Percentiles rank a stretch among this genome's conserved stretches.
These are phyloP conservation scores for Stemphylium lycopersici DNA, from an alignment of 2,329 filamentous ascomycete species.

Conservation along the genomic window DNA sequence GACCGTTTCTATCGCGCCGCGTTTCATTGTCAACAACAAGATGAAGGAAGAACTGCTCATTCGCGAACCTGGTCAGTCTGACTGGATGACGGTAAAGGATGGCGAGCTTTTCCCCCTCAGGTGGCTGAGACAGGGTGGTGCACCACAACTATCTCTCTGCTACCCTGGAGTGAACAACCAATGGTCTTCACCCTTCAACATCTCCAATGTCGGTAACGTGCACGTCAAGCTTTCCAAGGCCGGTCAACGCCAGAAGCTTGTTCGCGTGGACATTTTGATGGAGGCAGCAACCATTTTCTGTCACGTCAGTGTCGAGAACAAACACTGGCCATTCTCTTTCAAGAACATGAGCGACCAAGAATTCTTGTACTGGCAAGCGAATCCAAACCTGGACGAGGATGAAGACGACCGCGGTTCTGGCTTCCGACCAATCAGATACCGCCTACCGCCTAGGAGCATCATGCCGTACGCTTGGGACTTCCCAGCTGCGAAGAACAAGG, in stretches of 20 bases:
- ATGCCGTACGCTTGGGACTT: conserved; percentile 99
- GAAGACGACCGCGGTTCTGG: conserved; percentile 80
- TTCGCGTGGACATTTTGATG: conserved; percentile 87
- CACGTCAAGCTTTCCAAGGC: conserved; percentile 93
- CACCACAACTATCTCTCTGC: conserved; percentile 90
- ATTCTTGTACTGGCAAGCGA: conserved; percentile 94
- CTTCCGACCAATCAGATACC: conserved; percentile 92
- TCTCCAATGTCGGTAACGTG: conserved; percentile 88
- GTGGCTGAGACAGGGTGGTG: conserved; percentile 80
- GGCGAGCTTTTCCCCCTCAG: conserved; percentile 86
- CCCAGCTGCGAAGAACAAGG: conserved; percentile 94
- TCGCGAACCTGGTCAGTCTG: conserved; percentile 88
- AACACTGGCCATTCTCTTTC: conserved; percentile 98
- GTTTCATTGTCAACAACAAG: conserved; percentile 94
- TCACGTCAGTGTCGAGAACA: conserved; percentile 86
- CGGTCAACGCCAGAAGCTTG: conserved; percentile 84
- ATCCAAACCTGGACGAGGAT: conserved; percentile 91
- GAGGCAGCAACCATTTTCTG: conserved; percentile 94
- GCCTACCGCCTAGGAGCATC: conserved; percentile 89
- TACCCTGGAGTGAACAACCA: conserved; percentile 95
- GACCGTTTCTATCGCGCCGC: conserved; percentile 88
- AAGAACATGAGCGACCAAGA: conserved; percentile 97
- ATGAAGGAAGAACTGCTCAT: conserved; percentile 87
- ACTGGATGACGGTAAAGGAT: conserved; percentile 76
- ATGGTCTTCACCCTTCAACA: conserved; percentile 98